Evolutionary conservation across 2,329 filamentous ascomycete species (phyloP).

Genomic region (Neonectria ditissima): DNA sequence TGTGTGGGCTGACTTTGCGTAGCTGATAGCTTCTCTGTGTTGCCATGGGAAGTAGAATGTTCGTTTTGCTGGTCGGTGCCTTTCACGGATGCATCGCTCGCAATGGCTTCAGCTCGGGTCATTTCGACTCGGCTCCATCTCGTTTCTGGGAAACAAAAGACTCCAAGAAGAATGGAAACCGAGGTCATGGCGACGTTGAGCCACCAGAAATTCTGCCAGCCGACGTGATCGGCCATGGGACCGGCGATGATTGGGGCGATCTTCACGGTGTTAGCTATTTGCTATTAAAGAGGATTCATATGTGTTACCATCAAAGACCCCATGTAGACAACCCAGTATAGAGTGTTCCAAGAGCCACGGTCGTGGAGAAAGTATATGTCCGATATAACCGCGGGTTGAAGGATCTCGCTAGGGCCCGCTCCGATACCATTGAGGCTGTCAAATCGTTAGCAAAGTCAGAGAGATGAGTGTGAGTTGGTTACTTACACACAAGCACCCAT

Average conservation of each 20-base stretch:
- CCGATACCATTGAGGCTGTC: conserved; percentile 3
- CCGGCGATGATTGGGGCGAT: conserved; percentile 9
- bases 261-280: background rate
- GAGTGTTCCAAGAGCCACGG: conserved; percentile 5
- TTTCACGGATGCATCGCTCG: background rate
- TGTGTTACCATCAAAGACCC: conserved; percentile 7
- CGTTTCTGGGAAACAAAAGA: conserved; percentile 14
- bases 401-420: background rate
- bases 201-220: conserved; percentile 18
- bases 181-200: conserved; percentile 13
- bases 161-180: background rate
- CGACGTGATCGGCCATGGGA: conserved; percentile 13
- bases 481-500: conserved; percentile 23
- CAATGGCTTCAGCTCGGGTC: background rate
- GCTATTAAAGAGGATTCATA: too few species aligned
- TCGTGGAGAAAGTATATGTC: conserved; percentile 13
- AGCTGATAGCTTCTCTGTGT: background rate
- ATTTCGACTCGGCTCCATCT: background rate
- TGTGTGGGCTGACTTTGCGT: background rate
- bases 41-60: background rate
- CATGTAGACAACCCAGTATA: conserved; percentile 9
- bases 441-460: background rate
- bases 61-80: conserved; percentile 8
- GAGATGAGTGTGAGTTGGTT: background rate
- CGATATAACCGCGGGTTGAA: conserved; percentile 2